Evolutionary conservation across 106 monocot genomes (phyloP), one percentile per base, ranked within the genome.

Genomic region (Allium sativum): DNA sequence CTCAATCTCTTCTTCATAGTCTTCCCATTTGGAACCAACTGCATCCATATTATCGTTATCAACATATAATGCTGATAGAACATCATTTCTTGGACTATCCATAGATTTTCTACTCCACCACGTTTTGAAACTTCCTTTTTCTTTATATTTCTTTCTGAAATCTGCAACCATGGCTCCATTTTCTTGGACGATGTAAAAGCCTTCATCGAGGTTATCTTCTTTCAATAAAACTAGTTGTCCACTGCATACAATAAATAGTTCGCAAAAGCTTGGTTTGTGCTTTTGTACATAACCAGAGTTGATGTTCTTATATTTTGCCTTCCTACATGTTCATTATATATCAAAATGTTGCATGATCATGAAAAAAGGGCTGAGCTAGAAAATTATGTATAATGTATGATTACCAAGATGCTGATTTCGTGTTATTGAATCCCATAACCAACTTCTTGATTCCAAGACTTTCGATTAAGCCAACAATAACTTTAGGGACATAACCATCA

Each of bases 401-500:
- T 65, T 65, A 65, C 64, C 64, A 65, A 2, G 21, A 65, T 52
- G 41, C 11, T 19, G 51, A 51, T 52, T 52, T 65, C 17, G 40
- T 65, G 51, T 9, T 15, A 16, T 50, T 65, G 51, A 65, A 65
- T 65, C 51, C 64, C 64, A 65, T 65, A 18, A 65, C 64, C 64
- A 65, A 41, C 15, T 41, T 65, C 64, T 52, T 65, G 64, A 65
- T 65, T 52, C 52, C 51, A 52, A 20, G 51, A 51, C 51, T 65
- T 52, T 48, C 22, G 8, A 65, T 65, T 41, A 51, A 52, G 0
- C 40, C 46, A 50, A 51, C 51, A 52, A 65, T 48, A 65, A 41
- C 16, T 45, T 52, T 4, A 52, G 15, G 64, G 52, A 65, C 40
- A 31, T 22, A 40, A n/a, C 45, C 64, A 8, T 65, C 40, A 10